Percentiles rank a stretch among this genome's conserved stretches.
phyloP scores from a whole-genome alignment of 306 rosid species.

The Senna siamea region DNA sequence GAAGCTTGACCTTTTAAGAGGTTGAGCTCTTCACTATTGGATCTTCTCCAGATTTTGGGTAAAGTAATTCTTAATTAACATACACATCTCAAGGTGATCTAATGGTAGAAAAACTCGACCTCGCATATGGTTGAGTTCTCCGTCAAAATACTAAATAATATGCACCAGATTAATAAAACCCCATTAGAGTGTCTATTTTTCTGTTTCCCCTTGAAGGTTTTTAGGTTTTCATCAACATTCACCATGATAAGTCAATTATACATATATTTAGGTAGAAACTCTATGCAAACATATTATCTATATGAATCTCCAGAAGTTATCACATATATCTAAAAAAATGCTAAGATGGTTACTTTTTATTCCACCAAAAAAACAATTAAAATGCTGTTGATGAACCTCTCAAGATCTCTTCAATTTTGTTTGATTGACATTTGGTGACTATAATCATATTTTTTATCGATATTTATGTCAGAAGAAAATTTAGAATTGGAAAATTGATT shows the following conservation, averaged over 20 bases:
- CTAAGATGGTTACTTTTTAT: background rate
- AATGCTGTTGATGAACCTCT: background rate
- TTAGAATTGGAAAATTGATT: background rate
- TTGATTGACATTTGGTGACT: conserved; percentile 1
- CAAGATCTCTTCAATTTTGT: conserved; percentile 3
- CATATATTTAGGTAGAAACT: background rate
- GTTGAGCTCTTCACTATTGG: too few species aligned
- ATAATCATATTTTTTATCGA: background rate
- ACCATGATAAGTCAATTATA: background rate
- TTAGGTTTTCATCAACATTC: conserved; percentile 26
- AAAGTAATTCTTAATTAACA: too few species aligned
- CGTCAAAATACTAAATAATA: too few species aligned
- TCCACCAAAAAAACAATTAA: background rate
- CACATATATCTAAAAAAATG: background rate
- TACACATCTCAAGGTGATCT: too few species aligned
- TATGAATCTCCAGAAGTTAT: background rate
- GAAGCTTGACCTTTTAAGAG: too few species aligned
- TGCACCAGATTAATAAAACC: background rate
- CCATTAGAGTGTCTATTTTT: background rate
- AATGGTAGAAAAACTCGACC: too few species aligned
- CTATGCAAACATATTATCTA: conserved; percentile 1
- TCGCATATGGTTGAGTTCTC: too few species aligned
- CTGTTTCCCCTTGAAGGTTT: conserved; percentile 21
- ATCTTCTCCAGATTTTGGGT: too few species aligned
- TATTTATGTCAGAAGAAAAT: background rate